Evolutionary conservation across 2,329 filamentous ascomycete species (phyloP), one percentile per base, ranked within the genome.

Genomic region (Pseudopyrenochaeta lycopersici): DNA sequence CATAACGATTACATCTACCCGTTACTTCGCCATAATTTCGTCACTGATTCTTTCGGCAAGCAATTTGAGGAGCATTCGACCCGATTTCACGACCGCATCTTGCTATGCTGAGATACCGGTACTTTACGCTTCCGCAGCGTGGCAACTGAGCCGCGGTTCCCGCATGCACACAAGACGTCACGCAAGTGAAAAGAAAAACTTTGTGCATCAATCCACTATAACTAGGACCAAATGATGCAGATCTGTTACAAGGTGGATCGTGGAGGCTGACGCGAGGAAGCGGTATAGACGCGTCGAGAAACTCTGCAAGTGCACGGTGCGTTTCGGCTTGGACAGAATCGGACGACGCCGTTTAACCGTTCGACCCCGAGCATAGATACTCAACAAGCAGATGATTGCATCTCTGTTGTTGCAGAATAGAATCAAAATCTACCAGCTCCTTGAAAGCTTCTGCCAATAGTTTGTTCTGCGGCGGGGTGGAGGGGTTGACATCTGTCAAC

Each of bases 231-330:
- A 32, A 50, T 33, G 50, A 56, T 47, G 45, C 53, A 49, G 18
- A 53, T 50, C 47, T 40, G 48, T 40, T 41, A 45, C 59, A 56
- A 48, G 56, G 61, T 66, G 62, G 65, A 66, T 58, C 57, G 45
- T 42, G 44, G 59, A 63, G 56, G 54, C 54, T 53, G 60, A 64
- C 62, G 61, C 61, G 62, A 67, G 55, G 54, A 51, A 53, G 63
- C 66, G 63, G 52, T 62, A 66, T 62, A 53, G 62, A 75, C 72
- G 71, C 72, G 71, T 75, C 66, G 52, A 60, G 61, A 71, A 64
- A 69, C 59, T 52, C 52, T 62, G 57, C 52, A 51, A 52, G 65
- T 51, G 64, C 65, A 66, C 65, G 62, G 64, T 63, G 58, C 49
- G 40, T 58, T 58, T 63, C 55, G 60, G 55, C 60, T 62, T 32